Conservation (phyloP, 495 filamentous ascomycete genomes). For the Astrothelium macrocarpum region DNA sequence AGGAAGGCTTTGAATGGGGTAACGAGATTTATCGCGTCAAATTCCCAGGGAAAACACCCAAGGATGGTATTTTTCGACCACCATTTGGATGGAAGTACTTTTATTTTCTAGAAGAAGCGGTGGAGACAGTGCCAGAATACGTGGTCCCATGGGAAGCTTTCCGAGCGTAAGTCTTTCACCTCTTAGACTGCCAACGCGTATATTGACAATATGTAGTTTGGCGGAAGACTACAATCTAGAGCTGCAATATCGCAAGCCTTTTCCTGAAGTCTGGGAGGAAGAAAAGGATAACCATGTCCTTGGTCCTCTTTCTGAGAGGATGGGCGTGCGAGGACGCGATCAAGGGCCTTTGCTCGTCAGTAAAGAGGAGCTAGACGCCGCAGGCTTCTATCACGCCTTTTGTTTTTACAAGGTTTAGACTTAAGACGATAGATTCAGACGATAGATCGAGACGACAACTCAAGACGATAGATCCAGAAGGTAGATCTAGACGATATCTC, state of each 20-base stretch:
- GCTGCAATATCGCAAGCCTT: conserved; percentile 80
- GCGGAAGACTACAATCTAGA: conserved; percentile 96
- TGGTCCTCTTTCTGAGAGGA: conserved; percentile 77
- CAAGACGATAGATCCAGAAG: not conserved
- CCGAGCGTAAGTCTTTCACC: conserved; percentile 47
- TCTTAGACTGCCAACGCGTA: not conserved
- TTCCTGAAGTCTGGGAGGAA: conserved; percentile 80
- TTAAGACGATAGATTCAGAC: not conserved
- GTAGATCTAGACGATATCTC: not conserved
- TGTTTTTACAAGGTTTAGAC: conserved; percentile 90
- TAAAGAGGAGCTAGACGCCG: conserved; percentile 80
- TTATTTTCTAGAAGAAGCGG: conserved; percentile 90
- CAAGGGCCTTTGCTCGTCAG: conserved; percentile 59
- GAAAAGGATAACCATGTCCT: conserved; percentile 74
- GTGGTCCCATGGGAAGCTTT: conserved; percentile 98
- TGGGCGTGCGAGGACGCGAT: conserved; percentile 73
- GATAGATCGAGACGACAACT: not conserved
- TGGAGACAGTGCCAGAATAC: conserved; percentile 93
- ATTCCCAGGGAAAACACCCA: conserved; percentile 63
- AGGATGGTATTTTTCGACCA: conserved; percentile 78
- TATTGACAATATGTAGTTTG: conserved; percentile 32
- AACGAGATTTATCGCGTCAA: conserved; percentile 84
- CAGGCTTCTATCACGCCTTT: conserved; percentile 82
- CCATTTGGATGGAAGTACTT: conserved; percentile 97
- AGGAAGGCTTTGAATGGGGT: conserved; percentile 67